Base-by-base conservation (phyloP, 2,329 filamentous ascomycete genomes). In the Capronia epimyces region DNA sequence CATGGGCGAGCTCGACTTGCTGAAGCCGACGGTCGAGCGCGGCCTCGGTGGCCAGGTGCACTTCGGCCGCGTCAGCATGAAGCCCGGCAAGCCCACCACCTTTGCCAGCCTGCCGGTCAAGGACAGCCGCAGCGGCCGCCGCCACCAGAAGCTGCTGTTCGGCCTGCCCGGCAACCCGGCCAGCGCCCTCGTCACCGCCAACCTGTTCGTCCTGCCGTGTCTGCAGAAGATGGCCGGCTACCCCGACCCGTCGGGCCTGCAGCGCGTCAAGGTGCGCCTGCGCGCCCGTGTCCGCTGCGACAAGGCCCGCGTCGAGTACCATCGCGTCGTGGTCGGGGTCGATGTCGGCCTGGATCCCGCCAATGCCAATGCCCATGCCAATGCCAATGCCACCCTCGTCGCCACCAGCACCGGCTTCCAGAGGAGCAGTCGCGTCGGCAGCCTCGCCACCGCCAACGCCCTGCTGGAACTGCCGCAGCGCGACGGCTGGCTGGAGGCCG, bases 41-140 rank as follows among this genome's bases (percentile, higher is more conserved):
- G 77, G 83, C 1, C 79, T 98, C 1, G 89, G 89, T 50, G 93
- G 93, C 6, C 93, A 84, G 0, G 95, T 98, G 59, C 93, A 96
- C 69, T 98, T 98, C 62, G 93, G 93, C 20, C 85, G 93, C 2
- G 93, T 98, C 2, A 81, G 85, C 48, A 97, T 98, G 93, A 98
- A 98, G 73, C 93, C 93, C 0, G 93, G 93, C 3, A 98, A 97
- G 69, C 93, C 93, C 1, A 96, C 90, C 0, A 98, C 93, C 0
- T 98, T 98, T 67, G 93, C 93, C 2, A 96, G 89, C 0, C 79
- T 97, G 0, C 83, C 87, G 0, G 73, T 79, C 64, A 83, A 83
- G 58, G 62, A 66, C 4, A 60, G 62, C 12, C 49, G 13, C 10
- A 13, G 7, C 9, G 39, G 39, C 20, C 15, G 7, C 7, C 4